phyloP scores from a whole-genome alignment of 2,329 filamentous ascomycete genomes.

The Talaromyces sp. region DNA sequence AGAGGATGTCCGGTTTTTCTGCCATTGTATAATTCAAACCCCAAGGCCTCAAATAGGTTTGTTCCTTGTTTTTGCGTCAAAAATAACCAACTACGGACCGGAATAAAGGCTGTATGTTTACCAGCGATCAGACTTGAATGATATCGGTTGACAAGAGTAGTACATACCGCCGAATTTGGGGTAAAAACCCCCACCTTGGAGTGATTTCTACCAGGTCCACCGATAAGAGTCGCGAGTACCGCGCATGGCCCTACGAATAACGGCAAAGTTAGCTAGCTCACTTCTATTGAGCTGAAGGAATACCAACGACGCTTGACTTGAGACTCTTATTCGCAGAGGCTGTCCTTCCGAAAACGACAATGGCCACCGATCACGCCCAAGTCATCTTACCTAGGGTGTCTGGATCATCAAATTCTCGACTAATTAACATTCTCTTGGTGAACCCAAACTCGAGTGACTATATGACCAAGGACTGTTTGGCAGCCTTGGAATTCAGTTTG shows the following conservation, averaged over 20 bases:
- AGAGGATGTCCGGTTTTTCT: not conserved
- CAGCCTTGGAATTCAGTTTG: constrained; percentile 38
- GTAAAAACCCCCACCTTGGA: constrained; percentile 1
- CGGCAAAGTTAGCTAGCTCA: not conserved
- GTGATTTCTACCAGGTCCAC: not conserved
- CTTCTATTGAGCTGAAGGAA: constrained; percentile 1
- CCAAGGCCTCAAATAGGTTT: no score
- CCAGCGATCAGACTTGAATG: no score
- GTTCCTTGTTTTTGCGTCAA: not conserved
- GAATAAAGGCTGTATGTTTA: not conserved
- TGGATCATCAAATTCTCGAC: constrained; percentile 5
- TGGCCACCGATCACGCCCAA: no score
- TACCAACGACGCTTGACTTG: no score
- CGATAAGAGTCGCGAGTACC: constrained; percentile 2
- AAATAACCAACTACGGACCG: not conserved
- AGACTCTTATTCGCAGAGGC: not conserved
- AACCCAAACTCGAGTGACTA: constrained; percentile 45
- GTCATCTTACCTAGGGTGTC: not conserved
- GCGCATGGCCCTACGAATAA: constrained; percentile 1
- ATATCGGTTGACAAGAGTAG: constrained; percentile 3
- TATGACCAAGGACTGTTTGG: constrained; percentile 46
- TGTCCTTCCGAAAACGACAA: constrained; percentile 1
- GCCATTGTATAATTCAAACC: not conserved
- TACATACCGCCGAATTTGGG: no score
- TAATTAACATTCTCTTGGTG: constrained; percentile 39